phyloP scores from a whole-genome alignment of 2,329 filamentous ascomycete genomes.

The Fusarium penzigii region DNA sequence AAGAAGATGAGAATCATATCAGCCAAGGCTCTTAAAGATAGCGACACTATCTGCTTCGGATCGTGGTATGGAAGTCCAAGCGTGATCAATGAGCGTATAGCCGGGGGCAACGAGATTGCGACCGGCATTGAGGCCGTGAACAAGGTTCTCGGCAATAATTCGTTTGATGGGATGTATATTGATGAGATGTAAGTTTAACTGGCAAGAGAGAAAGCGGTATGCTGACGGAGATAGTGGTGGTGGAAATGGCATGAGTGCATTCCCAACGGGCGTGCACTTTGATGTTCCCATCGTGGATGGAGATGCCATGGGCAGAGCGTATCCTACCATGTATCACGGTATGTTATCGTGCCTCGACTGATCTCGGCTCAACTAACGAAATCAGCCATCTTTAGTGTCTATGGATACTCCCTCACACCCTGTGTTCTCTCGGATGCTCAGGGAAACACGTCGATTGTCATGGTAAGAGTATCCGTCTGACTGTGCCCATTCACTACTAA shows the following conservation, averaged over 20 bases:
- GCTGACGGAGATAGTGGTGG: slow-evolving; percentile 33
- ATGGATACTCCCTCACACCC: slow-evolving; percentile 38
- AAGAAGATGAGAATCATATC: slow-evolving; percentile 44
- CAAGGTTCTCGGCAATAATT: slow-evolving; percentile 33
- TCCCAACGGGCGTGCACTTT: slow-evolving; percentile 36
- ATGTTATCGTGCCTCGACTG: neutral
- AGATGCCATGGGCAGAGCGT: slow-evolving; percentile 41
- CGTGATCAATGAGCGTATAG: slow-evolving; percentile 41
- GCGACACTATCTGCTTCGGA: slow-evolving; percentile 42
- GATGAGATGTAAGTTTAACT: slow-evolving; percentile 39
- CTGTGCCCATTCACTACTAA: neutral
- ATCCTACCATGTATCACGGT: slow-evolving; percentile 40
- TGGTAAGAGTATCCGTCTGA: slow-evolving; percentile 13
- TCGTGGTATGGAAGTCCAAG: slow-evolving; percentile 48
- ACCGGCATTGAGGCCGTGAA: slow-evolving; percentile 38
- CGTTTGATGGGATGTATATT: slow-evolving; percentile 35
- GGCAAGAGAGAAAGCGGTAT: neutral
- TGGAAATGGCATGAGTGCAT: slow-evolving; percentile 40
- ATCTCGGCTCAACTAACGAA: neutral
- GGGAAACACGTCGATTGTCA: slow-evolving; percentile 37
- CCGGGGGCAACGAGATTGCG: slow-evolving; percentile 38
- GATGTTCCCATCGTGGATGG: slow-evolving; percentile 40
- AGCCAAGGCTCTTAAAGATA: slow-evolving; percentile 37
- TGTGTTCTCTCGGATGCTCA: slow-evolving; percentile 40
- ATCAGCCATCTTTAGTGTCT: slow-evolving; percentile 40